Conservation (phyloP, 176 grass and related monocot species). For the Lolium rigidum region DNA sequence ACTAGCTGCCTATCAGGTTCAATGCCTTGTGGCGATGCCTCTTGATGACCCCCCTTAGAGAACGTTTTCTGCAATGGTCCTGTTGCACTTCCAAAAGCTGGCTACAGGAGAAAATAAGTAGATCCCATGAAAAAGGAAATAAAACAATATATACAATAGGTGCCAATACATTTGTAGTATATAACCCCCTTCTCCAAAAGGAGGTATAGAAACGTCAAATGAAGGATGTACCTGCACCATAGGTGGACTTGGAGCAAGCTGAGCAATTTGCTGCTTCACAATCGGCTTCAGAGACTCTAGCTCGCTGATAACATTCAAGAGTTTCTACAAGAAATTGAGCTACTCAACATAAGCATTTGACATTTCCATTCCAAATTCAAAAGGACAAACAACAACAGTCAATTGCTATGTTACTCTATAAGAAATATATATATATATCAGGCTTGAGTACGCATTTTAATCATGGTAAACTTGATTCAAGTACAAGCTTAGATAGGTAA, state of each 20-base stretch:
- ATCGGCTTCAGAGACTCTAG: slow-evolving; percentile 87
- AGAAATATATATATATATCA: slow-evolving; percentile 6
- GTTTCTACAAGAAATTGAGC: slow-evolving; percentile 66
- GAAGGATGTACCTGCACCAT: slow-evolving; percentile 65
- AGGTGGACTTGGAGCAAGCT: slow-evolving; percentile 42
- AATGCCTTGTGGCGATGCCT: not conserved
- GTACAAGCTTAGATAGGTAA: not conserved
- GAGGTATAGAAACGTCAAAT: slow-evolving; percentile 11
- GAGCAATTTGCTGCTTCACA: slow-evolving; percentile 66
- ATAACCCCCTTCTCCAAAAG: slow-evolving; percentile 5
- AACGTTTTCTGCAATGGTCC: slow-evolving; percentile 36
- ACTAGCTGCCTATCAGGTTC: slow-evolving; percentile 44
- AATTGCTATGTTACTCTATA: slow-evolving; percentile 14
- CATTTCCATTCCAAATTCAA: slow-evolving; percentile 4
- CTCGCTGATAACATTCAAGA: slow-evolving; percentile 78
- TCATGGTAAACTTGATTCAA: not conserved
- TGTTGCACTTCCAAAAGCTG: slow-evolving; percentile 39
- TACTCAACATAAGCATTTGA: not conserved
- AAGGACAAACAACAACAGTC: not conserved
- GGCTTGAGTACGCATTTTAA: not conserved
- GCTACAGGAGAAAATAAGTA: slow-evolving; percentile 30
- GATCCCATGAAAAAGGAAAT: slow-evolving; percentile 1
- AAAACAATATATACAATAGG: slow-evolving; percentile 21
- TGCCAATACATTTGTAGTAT: not conserved
- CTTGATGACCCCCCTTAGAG: slow-evolving; percentile 41